Percentiles rank a stretch among this genome's conserved stretches.
Evolutionary conservation across 1,139 yeast genomes (phyloP).

Genomic region (Hansenula sp.): DNA sequence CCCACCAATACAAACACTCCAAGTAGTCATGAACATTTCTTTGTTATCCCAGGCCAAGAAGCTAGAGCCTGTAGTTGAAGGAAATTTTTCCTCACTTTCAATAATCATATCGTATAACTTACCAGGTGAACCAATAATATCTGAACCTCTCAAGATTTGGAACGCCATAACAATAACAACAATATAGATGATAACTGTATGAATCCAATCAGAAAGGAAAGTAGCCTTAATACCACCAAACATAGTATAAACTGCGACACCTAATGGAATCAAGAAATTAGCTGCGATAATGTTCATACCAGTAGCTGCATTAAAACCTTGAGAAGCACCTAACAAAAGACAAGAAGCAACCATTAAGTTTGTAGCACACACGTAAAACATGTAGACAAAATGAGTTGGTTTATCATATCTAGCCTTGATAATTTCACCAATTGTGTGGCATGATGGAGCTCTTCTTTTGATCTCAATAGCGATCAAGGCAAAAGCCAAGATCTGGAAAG

Average conservation of each 20-base stretch:
- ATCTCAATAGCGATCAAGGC: conserved; percentile 52
- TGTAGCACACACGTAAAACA: conserved; percentile 31
- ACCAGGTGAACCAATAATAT: conserved; percentile 32
- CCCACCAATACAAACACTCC: conserved; percentile 31
- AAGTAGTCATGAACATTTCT: conserved; percentile 22
- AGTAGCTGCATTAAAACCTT: conserved; percentile 37
- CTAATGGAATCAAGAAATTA: conserved; percentile 45
- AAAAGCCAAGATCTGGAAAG: conserved; percentile 49
- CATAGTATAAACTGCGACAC: conserved; percentile 47
- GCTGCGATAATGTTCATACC: conserved; percentile 49
- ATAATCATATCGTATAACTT: conserved; percentile 31
- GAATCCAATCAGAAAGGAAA: conserved; percentile 39
- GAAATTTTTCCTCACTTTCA: conserved; percentile 25
- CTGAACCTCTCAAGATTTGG: conserved; percentile 27
- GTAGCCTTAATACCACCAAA: conserved; percentile 53
- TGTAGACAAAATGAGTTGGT: conserved; percentile 29
- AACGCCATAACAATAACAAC: conserved; percentile 30
- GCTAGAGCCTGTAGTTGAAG: conserved; percentile 21
- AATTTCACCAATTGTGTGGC: conserved; percentile 54
- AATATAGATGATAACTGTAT: conserved; percentile 39
- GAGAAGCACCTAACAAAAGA: conserved; percentile 41
- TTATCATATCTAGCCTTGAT: conserved; percentile 48
- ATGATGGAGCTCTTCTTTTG: conserved; percentile 52
- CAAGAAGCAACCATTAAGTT: conserved; percentile 34
- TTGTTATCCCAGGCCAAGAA: conserved; percentile 16